phyloP scores from a whole-genome alignment of 2,329 filamentous ascomycete genomes.

The Zymoseptoria ardabiliae region DNA sequence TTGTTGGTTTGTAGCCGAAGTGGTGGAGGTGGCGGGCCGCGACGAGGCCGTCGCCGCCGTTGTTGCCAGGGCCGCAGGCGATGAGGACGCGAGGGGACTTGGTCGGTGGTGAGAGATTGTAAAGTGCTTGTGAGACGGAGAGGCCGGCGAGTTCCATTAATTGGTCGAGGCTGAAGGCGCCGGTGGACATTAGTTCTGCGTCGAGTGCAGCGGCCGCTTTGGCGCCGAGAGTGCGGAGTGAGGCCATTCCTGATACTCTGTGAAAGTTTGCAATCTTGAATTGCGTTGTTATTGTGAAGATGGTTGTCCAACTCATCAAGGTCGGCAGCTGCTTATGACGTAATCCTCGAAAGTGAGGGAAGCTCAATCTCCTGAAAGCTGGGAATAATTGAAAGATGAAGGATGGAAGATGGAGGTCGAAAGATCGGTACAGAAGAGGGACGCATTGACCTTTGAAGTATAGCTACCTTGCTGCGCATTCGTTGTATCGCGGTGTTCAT shows the following conservation, averaged over 20 bases:
- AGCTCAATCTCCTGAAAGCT: not conserved
- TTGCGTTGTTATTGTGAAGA: too few species aligned
- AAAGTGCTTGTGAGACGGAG: conserved; percentile 87
- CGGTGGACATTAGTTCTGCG: conserved; percentile 83
- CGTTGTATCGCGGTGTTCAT: too few species aligned
- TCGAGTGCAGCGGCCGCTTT: conserved; percentile 85
- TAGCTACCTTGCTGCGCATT: too few species aligned
- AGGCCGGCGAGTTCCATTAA: conserved; percentile 94
- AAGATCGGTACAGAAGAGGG: too few species aligned
- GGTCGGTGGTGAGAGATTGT: conserved; percentile 68
- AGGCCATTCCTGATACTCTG: conserved; percentile 13
- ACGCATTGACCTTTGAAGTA: too few species aligned
- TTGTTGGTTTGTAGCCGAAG: conserved; percentile 79
- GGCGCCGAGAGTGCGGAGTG: conserved; percentile 60
- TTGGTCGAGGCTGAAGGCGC: conserved; percentile 88
- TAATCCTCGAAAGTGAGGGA: not conserved
- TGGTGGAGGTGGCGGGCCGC: conserved; percentile 85
- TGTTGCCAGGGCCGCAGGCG: conserved; percentile 79
- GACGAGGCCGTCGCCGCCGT: conserved; percentile 84
- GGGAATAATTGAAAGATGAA: too few species aligned
- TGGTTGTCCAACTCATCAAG: not conserved
- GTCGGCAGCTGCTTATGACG: not conserved
- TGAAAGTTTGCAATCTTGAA: not conserved
- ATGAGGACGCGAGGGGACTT: conserved; percentile 70
- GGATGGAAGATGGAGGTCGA: too few species aligned